Percentiles rank a stretch among this genome's conserved stretches.
These are phyloP conservation scores for Nematodospora valgi DNA, from an alignment of 805 yeast genomes.

Conservation along the genomic window DNA sequence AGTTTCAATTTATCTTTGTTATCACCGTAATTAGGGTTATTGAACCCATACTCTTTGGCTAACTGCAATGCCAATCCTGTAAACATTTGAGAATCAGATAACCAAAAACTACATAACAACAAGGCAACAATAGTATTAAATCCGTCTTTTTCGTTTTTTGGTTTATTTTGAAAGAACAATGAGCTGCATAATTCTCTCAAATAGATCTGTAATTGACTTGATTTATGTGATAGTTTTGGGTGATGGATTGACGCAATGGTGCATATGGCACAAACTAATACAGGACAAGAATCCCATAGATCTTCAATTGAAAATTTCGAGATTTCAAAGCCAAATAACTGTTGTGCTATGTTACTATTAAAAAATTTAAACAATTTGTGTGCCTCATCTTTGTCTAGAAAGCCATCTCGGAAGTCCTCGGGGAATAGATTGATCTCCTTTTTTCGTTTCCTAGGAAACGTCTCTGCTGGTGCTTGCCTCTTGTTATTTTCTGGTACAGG, in stretches of 20 bases:
- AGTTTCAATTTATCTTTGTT: slow-evolving; percentile 50
- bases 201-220: slow-evolving; percentile 24
- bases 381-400: slow-evolving; percentile 40
- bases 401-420: slow-evolving; percentile 34
- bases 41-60: slow-evolving; percentile 52
- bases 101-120: slow-evolving; percentile 67
- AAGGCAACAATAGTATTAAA: slow-evolving; percentile 62
- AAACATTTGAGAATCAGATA: slow-evolving; percentile 60
- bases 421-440: slow-evolving; percentile 2
- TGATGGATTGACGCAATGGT: slow-evolving; percentile 63
- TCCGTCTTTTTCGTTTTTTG: slow-evolving; percentile 44
- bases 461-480: neutral
- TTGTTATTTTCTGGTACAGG: too few relatives aligned
- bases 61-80: slow-evolving; percentile 67
- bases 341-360: slow-evolving; percentile 55
- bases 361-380: slow-evolving; percentile 50
- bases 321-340: slow-evolving; percentile 62
- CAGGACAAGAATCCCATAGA: slow-evolving; percentile 55
- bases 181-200: slow-evolving; percentile 32
- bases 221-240: slow-evolving; percentile 34
- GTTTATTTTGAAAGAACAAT: slow-evolving; percentile 34
- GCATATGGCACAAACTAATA: slow-evolving; percentile 57
- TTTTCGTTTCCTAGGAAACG: slow-evolving; percentile 3
- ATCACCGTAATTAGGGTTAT: slow-evolving; percentile 21
- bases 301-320: slow-evolving; percentile 45